A percentile compares a stretch with the other conserved stretches of the same genome.
phyloP scores from a whole-genome alignment of 345 rosid genomes.

The Citrus maxima region DNA sequence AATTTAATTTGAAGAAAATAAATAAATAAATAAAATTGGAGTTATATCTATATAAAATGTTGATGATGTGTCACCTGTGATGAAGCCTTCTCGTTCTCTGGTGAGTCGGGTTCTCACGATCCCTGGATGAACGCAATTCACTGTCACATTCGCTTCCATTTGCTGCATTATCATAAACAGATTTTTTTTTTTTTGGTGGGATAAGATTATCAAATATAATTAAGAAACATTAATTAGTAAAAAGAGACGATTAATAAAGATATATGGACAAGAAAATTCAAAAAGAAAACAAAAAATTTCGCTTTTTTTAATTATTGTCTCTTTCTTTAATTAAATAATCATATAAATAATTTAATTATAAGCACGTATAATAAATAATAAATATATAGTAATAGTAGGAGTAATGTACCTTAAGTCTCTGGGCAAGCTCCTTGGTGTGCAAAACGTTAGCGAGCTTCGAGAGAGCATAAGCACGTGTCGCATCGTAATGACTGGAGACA shows the following conservation, averaged over 20 bases:
- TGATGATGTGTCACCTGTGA: slow-evolving; percentile 48
- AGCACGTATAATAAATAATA: not conserved
- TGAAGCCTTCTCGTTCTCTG: slow-evolving; percentile 83
- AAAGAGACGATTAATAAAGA: not conserved
- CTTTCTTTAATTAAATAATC: not conserved
- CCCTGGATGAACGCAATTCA: slow-evolving; percentile 93
- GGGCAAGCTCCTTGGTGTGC: slow-evolving; percentile 93
- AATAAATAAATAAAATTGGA: not conserved
- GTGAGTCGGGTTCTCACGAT: slow-evolving; percentile 89
- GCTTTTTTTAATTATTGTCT: slow-evolving; percentile 5
- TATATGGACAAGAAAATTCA: not conserved
- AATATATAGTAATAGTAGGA: not conserved
- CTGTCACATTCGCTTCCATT: slow-evolving; percentile 77
- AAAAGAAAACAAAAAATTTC: slow-evolving; percentile 34
- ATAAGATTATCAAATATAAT: no score
- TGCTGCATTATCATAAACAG: slow-evolving; percentile 40
- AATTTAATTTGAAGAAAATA: not conserved
- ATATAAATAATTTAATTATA: no score
- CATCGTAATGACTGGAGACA: slow-evolving; percentile 60
- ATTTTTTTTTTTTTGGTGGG: no score
- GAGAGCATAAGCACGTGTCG: slow-evolving; percentile 99
- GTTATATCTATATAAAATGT: not conserved
- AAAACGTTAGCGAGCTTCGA: slow-evolving; percentile 97
- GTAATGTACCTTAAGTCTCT: slow-evolving; percentile 55
- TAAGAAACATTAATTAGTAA: no score